Base-by-base conservation (phyloP, 345 rosid genomes). In the Gossypium herbaceum region DNA sequence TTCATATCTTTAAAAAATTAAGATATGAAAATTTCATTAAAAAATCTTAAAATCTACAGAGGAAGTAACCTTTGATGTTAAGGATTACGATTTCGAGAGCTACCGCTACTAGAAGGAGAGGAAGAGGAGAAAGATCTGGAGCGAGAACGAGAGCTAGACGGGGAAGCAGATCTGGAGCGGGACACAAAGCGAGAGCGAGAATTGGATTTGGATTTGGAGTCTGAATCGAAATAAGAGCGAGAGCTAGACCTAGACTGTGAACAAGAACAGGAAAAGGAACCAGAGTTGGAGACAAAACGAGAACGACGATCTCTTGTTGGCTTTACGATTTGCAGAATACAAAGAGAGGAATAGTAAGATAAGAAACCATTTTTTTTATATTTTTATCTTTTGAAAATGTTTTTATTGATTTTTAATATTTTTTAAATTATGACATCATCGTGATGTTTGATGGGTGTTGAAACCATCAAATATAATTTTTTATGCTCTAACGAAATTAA, bases 241-340 rank as follows among this genome's bases (percentile, higher is more conserved):
- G 90, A 86, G 12, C 81, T 76, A 0, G 65, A 61, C 13, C 65
- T 56, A 6, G 88, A 86, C 15, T 81, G 72, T 1, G 63, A 59
- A 4, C 17, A 20, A 17, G 90, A 84, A 24, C 83, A 80, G 8
- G 93, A 88, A 2, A 86, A 81, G 0, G 94, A 91, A 0, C 83
- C 84, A 47, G 94, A 86, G 13, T 81, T 84, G 55, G 94, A 87
- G 17, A 85, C 78, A 6, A 92, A 82, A 44, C 79, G 86, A 7
- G 95, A 77, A 67, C 81, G 87, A 50, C 95, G 93, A 71, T 87
- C 92, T 68, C 95, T 83, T 62, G 79, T 69, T 62, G 91, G 90
- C 83, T 91, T 93, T 84, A 93, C 97, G 95, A 88, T 93, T 7
- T 76, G 76, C 19, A 20, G 56, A 29, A 59, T 56, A 20, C n/a